phyloP scores from a whole-genome alignment of 1,284 basidiomycete species.

The Ustilago vetiveriae region DNA sequence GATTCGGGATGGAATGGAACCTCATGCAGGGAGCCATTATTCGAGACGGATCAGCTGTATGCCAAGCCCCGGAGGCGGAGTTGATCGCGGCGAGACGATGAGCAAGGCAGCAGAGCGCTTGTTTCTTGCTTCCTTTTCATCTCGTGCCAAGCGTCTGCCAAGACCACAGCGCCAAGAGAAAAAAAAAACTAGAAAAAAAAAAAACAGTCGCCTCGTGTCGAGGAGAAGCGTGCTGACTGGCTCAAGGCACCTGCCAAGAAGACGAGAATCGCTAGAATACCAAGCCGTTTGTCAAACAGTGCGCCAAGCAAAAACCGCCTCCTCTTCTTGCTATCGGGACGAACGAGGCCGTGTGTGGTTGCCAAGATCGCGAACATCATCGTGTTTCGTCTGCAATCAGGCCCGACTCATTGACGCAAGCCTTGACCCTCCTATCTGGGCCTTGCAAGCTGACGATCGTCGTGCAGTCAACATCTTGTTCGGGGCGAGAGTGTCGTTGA shows the following conservation, averaged over 20 bases:
- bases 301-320: neutral
- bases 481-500: too few species aligned
- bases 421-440: too few species aligned
- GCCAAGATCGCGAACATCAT: constrained; percentile 10
- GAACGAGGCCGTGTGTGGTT: neutral
- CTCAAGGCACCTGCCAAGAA: constrained; percentile 3
- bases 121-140: too few species aligned
- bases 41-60: neutral
- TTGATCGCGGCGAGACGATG: neutral
- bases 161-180: constrained; percentile 22
- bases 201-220: neutral
- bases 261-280: neutral
- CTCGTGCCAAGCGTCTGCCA: constrained; percentile 37
- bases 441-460: too few species aligned
- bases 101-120: neutral
- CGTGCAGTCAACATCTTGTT: too few species aligned
- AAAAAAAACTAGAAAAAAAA: neutral
- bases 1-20: neutral
- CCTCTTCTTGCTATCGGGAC: too few species aligned
- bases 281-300: constrained; percentile 19
- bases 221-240: too few species aligned
- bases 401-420: too few species aligned
- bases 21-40: constrained; percentile 17
- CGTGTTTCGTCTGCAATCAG: too few species aligned
- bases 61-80: constrained; percentile 20